Base-by-base conservation (phyloP, 441 rosid species). In the Aleurites moluccanus region DNA sequence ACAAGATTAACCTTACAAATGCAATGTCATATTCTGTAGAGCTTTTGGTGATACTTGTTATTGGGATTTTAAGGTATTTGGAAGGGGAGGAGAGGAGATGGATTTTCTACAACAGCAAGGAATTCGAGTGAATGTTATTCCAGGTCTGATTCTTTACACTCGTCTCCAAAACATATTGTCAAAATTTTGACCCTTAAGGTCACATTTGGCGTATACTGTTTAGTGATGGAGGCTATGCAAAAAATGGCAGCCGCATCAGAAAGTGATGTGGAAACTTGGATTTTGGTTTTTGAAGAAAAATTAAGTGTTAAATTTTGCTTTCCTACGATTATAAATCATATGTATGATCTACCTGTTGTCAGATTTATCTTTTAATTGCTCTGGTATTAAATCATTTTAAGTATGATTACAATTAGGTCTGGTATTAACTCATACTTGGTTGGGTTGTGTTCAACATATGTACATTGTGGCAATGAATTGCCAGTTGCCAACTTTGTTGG, bases 71-170 rank as follows among this genome's bases (percentile, higher is more conserved):
- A 71, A 92, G 97, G 94, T 93, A 1, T 95, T 95, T 76, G 98
- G 98, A 28, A 81, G 97, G 69, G 99, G 99, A 6, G 98, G 99
- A 13, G 98, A 95, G 83, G 99, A 95, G 84, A 92, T 95, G 96
- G 99, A 95, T 86, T 95, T 92, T 82, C 82, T 95, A 52, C 94
- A 87, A 65, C 92, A 86, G 77, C 88, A 92, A 82, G 98, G 99
- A 74, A 92, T 95, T 68, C 88, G 82, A 74, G 99, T 95, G 60
- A 89, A 92, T 82, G 94, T 95, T 76, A 86, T 92, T 60, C 97
- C 97, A 40, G 97, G 99, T 90, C 86, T n/a, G 69, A 13, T 74
- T 44, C 21, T 59, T 47, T 23, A 6, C 35, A 15, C 9, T 74
- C 44, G 15, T 68, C 42, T 44, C 35, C 60, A 33, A 6, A 40